These are phyloP conservation scores for Discostella stelligera DNA, from an alignment of 352 stramenopile genomes.

Conservation along the genomic window DNA sequence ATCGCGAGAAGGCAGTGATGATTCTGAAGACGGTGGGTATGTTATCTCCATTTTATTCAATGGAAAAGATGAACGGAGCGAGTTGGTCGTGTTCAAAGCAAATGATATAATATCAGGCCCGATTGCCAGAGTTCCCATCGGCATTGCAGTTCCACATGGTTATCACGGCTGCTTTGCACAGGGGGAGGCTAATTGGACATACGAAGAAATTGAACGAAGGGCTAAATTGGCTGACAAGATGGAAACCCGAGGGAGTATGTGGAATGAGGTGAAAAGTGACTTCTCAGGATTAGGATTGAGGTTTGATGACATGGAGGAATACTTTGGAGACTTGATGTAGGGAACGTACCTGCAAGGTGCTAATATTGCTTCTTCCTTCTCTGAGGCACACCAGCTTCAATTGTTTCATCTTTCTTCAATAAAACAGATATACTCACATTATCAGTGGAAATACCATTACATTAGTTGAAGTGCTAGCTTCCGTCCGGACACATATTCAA, in stretches of 20 bases:
- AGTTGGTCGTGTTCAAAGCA: conserved; percentile 72
- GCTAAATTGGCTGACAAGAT: conserved; percentile 79
- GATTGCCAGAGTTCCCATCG: conserved; percentile 64
- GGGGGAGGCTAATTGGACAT: conserved; percentile 64
- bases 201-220: conserved; percentile 74
- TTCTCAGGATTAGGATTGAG: conserved; percentile 78
- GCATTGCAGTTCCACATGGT: conserved; percentile 71
- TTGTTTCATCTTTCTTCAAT: no score
- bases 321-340: conserved; percentile 68
- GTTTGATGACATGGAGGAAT: conserved; percentile 80
- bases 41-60: conserved; percentile 71
- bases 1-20: conserved; percentile 11
- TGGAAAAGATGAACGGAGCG: conserved; percentile 59
- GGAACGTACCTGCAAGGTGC: no score
- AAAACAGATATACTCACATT: no score
- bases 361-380: no score
- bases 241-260: conserved; percentile 74
- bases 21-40: conserved; percentile 68
- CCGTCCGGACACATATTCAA: no score
- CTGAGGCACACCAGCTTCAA: no score
- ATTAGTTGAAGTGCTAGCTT: no score
- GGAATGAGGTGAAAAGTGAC: conserved; percentile 82
- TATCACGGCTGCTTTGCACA: conserved; percentile 72
- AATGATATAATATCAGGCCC: conserved; percentile 57
- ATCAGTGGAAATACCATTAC: no score